These are phyloP conservation scores for Eucalyptus victrix DNA, from an alignment of 345 rosid genomes.

Conservation along the genomic window DNA sequence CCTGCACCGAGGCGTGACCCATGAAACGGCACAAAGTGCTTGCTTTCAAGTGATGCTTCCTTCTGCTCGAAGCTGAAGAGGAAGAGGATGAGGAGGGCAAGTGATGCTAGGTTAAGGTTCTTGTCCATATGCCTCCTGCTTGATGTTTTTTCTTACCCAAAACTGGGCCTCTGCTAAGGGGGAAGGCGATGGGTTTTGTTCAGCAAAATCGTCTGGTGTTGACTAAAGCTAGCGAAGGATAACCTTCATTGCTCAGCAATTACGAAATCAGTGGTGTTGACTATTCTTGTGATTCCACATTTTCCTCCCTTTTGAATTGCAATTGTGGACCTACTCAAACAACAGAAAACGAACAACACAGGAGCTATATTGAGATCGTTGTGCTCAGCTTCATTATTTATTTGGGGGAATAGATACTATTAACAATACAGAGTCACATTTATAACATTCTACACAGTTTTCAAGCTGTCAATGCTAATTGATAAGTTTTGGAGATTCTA, in stretches of 20 bases:
- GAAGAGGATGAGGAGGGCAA: not conserved
- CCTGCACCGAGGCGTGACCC: slow-evolving; percentile 21
- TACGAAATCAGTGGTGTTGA: not conserved
- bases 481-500: not conserved
- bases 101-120: not conserved
- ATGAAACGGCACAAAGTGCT: slow-evolving; percentile 16
- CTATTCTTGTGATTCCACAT: not conserved
- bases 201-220: not conserved
- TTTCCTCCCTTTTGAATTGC: not conserved
- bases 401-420: not conserved
- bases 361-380: not conserved
- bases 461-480: not conserved
- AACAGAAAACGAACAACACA: not conserved
- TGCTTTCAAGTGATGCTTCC: not conserved
- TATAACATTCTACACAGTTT: not conserved
- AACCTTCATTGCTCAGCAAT: not conserved
- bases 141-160: not conserved
- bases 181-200: not conserved
- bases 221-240: not conserved
- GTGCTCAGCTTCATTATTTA: not conserved
- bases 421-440: not conserved
- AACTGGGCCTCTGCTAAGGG: not conserved
- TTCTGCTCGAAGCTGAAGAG: not conserved
- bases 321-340: not conserved
- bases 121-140: not conserved